A percentile compares a stretch with the other conserved stretches of the same genome.
These are phyloP conservation scores for Neurospora tetraspora DNA, from an alignment of 495 filamentous ascomycete species.

Conservation along the genomic window DNA sequence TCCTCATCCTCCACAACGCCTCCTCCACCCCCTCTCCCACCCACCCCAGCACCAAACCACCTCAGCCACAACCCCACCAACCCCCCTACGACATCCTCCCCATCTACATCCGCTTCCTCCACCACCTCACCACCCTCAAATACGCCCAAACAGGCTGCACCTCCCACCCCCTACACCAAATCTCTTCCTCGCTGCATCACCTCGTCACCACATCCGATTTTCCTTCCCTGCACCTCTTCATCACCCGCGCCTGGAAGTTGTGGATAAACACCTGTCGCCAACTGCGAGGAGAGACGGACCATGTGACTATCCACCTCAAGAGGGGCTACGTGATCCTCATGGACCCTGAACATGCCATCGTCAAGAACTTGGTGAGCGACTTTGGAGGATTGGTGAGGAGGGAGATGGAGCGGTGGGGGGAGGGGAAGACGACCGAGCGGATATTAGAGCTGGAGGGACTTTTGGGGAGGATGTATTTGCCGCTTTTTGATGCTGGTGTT, in stretches of 20 bases:
- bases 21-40: neutral
- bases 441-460: constrained; percentile 18
- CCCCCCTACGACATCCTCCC: constrained; percentile 11
- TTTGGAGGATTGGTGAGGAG: neutral
- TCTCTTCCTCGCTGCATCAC: constrained; percentile 1
- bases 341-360: constrained; percentile 6
- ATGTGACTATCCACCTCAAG: constrained; percentile 23
- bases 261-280: constrained; percentile 12
- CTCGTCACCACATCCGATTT: neutral
- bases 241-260: constrained; percentile 15
- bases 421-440: constrained; percentile 9
- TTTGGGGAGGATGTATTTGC: constrained; percentile 20
- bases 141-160: neutral
- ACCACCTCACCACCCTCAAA: constrained; percentile 12
- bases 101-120: constrained; percentile 16
- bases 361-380: constrained; percentile 7
- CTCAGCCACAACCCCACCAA: neutral
- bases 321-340: constrained; percentile 23
- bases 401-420: constrained; percentile 4
- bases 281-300: constrained; percentile 11
- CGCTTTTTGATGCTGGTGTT: constrained; percentile 11
- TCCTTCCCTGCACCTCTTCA: neutral
- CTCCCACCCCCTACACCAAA: constrained; percentile 11
- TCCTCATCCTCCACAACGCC: constrained; percentile 4
- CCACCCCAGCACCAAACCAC: constrained; percentile 1